These are phyloP conservation scores for Thermochaetoides thermophila DNA, from an alignment of 495 filamentous ascomycete species.

Conservation along the genomic window DNA sequence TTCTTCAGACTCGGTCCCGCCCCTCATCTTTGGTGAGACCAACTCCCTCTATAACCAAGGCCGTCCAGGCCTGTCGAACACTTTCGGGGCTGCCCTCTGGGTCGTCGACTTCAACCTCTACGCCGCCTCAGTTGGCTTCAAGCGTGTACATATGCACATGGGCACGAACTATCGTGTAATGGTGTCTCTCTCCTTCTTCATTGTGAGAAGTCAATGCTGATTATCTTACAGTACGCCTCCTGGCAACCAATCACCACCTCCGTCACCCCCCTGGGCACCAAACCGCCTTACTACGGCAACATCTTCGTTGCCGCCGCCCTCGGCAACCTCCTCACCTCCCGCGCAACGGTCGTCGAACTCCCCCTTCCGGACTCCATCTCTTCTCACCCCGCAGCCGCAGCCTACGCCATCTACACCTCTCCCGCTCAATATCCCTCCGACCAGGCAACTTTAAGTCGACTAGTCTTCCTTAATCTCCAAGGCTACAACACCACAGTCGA, in stretches of 20 bases:
- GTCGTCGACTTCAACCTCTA: constrained; percentile 50
- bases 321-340: constrained; percentile 19
- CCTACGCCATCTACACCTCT: constrained; percentile 44
- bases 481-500: constrained; percentile 43
- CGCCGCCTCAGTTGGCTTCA: constrained; percentile 41
- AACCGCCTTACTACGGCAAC: constrained; percentile 53
- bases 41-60: constrained; percentile 54
- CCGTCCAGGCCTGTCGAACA: constrained; percentile 45
- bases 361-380: constrained; percentile 28
- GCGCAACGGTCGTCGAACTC: constrained; percentile 27
- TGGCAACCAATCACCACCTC: constrained; percentile 48
- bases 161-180: constrained; percentile 43
- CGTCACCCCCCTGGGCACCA: constrained; percentile 41
- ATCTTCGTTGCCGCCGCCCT: constrained; percentile 44
- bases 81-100: constrained; percentile 61
- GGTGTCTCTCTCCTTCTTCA: background rate
- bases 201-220: too few species aligned
- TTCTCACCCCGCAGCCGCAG: constrained; percentile 35
- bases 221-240: constrained; percentile 10
- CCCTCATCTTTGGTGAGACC: constrained; percentile 51
- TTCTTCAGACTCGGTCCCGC: constrained; percentile 22
- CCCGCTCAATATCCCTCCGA: constrained; percentile 22
- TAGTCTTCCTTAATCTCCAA: constrained; percentile 45
- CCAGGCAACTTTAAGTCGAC: constrained; percentile 29
- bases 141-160: constrained; percentile 50